Conservation (phyloP, 2,329 filamentous ascomycete species). For the Aspergillus pseudotamarii region DNA sequence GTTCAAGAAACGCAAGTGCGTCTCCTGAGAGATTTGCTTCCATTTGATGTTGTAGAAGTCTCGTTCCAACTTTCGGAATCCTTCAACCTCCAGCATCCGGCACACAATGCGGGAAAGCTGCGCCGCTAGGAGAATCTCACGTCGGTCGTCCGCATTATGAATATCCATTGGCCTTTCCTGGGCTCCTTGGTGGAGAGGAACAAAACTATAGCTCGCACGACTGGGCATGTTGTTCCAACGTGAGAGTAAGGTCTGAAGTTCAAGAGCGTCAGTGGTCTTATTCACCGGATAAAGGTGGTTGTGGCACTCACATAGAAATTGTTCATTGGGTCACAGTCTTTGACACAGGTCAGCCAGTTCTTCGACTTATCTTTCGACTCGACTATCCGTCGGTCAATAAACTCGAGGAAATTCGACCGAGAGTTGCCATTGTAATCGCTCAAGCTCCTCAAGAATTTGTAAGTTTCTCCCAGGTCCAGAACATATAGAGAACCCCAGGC, state of each 20-base stretch:
- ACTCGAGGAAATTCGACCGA: constrained; percentile 45
- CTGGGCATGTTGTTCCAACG: constrained; percentile 52
- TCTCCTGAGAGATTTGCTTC: constrained; percentile 47
- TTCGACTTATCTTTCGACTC: constrained; percentile 50
- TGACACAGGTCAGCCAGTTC: constrained; percentile 46
- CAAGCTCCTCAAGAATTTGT: constrained; percentile 42
- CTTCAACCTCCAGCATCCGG: constrained; percentile 51
- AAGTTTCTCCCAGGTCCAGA: constrained; percentile 45
- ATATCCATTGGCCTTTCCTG: constrained; percentile 45
- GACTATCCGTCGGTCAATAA: constrained; percentile 48
- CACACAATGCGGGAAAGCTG: constrained; percentile 50
- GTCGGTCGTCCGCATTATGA: constrained; percentile 36
- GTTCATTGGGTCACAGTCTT: constrained; percentile 43
- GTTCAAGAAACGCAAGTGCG: constrained; percentile 42
- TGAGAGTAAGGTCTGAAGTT: constrained; percentile 42
- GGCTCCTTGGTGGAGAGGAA: constrained; percentile 31
- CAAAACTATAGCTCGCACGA: constrained; percentile 47
- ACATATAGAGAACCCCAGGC: constrained; percentile 47
- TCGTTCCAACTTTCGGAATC: constrained; percentile 47
- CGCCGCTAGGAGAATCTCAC: constrained; percentile 46
- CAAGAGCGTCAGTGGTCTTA: constrained; percentile 6
- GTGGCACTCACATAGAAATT: constrained; percentile 43
- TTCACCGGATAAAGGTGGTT: not conserved
- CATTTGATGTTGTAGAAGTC: constrained; percentile 51
- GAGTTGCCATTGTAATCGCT: constrained; percentile 43